A percentile compares a stretch with the other conserved stretches of the same genome.
These are phyloP conservation scores for Cyclotella cryptica DNA, from an alignment of 108 stramenopile genomes.

Conservation along the genomic window DNA sequence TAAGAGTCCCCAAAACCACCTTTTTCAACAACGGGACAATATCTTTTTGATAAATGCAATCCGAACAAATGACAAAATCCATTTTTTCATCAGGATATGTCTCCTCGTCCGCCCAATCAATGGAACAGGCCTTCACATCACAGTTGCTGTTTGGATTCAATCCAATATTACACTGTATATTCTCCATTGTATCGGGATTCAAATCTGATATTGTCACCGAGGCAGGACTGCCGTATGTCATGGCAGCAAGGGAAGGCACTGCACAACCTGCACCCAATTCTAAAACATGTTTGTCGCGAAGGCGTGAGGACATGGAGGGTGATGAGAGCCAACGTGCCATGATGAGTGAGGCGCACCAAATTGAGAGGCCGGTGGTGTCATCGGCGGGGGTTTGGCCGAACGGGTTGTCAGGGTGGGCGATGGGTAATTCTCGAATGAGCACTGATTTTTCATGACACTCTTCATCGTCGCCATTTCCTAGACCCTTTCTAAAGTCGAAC, in stretches of 20 bases:
- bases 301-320: constrained; percentile 25
- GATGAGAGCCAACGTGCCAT: constrained; percentile 83
- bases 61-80: constrained; percentile 85
- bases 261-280: constrained; percentile 91
- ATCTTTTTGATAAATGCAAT: constrained; percentile 85
- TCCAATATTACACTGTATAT: constrained; percentile 76
- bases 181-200: constrained; percentile 79
- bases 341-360: constrained; percentile 86
- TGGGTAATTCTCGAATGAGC: constrained; percentile 54
- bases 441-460: constrained; percentile 25
- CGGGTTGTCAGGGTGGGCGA: constrained; percentile 75
- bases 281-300: constrained; percentile 55
- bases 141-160: constrained; percentile 49
- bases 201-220: constrained; percentile 78
- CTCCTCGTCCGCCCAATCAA: constrained; percentile 84
- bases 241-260: constrained; percentile 63
- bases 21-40: constrained; percentile 78
- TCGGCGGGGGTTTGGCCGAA: constrained; percentile 70
- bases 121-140: constrained; percentile 38
- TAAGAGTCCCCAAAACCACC: constrained; percentile 66
- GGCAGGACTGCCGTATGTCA: constrained; percentile 38
- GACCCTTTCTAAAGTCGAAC: constrained; percentile 54
- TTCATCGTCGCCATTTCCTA: constrained; percentile 4
- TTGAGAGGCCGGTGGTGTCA: constrained; percentile 88
- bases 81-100: constrained; percentile 80